These are phyloP conservation scores for Daedaleopsis sinensis DNA, from an alignment of 768 basidiomycete genomes.

Conservation along the genomic window DNA sequence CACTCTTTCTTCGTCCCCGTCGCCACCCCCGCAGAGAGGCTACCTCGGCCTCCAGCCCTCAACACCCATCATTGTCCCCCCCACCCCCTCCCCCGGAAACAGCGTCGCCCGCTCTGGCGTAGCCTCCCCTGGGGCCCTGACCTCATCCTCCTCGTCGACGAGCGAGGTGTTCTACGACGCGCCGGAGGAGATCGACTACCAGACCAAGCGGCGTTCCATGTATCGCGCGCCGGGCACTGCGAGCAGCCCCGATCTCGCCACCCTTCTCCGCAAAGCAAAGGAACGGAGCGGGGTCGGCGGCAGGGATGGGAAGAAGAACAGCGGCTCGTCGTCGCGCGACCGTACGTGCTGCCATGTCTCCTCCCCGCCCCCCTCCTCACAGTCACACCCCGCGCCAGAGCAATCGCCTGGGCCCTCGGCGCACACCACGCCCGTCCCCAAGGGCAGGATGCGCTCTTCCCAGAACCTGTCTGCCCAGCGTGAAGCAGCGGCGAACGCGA, in stretches of 20 bases:
- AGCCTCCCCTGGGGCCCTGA: slow-evolving; percentile 34
- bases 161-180: slow-evolving; percentile 66
- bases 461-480: slow-evolving; percentile 15
- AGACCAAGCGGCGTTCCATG: slow-evolving; percentile 80
- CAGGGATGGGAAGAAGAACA: slow-evolving; percentile 30
- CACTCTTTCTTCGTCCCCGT: slow-evolving; percentile 45
- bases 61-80: slow-evolving; percentile 66
- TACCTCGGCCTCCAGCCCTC: slow-evolving; percentile 47
- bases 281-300: slow-evolving; percentile 51
- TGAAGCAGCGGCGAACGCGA: slow-evolving; percentile 6
- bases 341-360: slow-evolving; percentile 5
- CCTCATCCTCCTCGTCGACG: slow-evolving; percentile 53
- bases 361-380: not conserved
- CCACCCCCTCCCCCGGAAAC: slow-evolving; percentile 59
- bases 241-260: slow-evolving; percentile 90
- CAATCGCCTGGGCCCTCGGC: slow-evolving; percentile 18
- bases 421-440: slow-evolving; percentile 24
- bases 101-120: slow-evolving; percentile 28
- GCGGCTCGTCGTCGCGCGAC: slow-evolving; percentile 17
- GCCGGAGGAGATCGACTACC: slow-evolving; percentile 61
- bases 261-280: slow-evolving; percentile 82
- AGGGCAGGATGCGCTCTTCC: slow-evolving; percentile 22
- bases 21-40: slow-evolving; percentile 40
- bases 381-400: slow-evolving; percentile 4
- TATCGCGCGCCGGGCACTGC: slow-evolving; percentile 89